These are phyloP conservation scores for Helicostylum pulchrum DNA, from an alignment of 192 early-diverging fungal genomes.

Conservation along the genomic window DNA sequence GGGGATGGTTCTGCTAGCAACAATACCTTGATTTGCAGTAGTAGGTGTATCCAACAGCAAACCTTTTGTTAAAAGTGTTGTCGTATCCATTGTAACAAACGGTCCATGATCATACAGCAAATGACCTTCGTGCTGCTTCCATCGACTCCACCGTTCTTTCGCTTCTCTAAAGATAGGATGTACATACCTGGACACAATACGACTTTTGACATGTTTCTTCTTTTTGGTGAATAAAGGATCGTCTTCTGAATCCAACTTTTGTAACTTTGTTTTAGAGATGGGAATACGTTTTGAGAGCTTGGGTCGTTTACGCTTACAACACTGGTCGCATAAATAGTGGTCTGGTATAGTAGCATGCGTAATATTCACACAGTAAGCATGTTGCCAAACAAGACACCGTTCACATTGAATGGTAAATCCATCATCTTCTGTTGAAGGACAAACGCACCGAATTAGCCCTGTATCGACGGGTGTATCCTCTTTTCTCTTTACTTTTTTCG, in stretches of 20 bases:
- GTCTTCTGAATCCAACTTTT: neutral
- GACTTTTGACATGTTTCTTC: constrained; percentile 8
- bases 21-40: constrained; percentile 48
- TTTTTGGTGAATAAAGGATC: constrained; percentile 3
- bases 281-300: constrained; percentile 27
- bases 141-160: constrained; percentile 12
- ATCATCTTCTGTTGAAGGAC: constrained; percentile 86
- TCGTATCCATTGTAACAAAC: constrained; percentile 7
- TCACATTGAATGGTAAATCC: constrained; percentile 98
- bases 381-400: constrained; percentile 92
- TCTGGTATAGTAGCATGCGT: constrained; percentile 77
- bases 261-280: constrained; percentile 13
- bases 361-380: constrained; percentile 80
- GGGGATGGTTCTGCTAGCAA: constrained; percentile 56
- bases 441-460: constrained; percentile 94
- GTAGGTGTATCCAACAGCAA: neutral
- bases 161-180: constrained; percentile 19
- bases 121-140: neutral
- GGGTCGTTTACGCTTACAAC: constrained; percentile 34
- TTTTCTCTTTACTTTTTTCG: too few species aligned
- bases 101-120: neutral
- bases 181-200: constrained; percentile 13
- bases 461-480: constrained; percentile 69
- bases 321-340: constrained; percentile 81
- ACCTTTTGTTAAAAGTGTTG: neutral